These are phyloP conservation scores for Wickerhamomyces bovis DNA, from an alignment of 805 yeast species.

Conservation along the genomic window DNA sequence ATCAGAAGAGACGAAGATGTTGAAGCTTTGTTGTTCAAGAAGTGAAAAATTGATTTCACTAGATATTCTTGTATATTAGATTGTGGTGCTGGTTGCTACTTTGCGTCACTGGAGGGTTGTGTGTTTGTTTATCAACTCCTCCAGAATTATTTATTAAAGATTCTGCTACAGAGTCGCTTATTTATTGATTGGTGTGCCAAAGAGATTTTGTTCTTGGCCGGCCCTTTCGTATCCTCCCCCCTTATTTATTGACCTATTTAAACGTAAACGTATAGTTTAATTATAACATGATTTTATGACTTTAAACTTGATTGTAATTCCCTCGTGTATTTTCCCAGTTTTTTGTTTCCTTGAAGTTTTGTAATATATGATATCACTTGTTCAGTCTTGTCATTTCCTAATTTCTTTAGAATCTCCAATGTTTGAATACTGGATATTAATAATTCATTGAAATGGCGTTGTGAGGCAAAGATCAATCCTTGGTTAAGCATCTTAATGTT, in stretches of 20 bases:
- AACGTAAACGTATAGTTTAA: too few species aligned
- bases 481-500: slow-evolving; percentile 9
- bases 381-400: neutral
- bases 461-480: slow-evolving; percentile 6
- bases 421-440: neutral
- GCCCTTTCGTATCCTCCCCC: neutral
- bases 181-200: neutral
- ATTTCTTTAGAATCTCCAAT: slow-evolving; percentile 1
- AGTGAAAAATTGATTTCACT: neutral
- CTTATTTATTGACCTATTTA: neutral
- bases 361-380: neutral
- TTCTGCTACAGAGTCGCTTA: neutral
- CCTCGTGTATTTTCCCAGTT: neutral
- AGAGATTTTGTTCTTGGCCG: neutral
- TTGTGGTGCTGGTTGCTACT: neutral
- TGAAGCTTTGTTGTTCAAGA: slow-evolving; percentile 6
- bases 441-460: slow-evolving; percentile 4
- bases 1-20: slow-evolving; percentile 7
- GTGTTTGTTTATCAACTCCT: neutral
- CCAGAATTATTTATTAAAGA: neutral
- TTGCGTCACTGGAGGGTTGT: neutral
- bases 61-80: neutral
- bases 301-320: slow-evolving; percentile 2
- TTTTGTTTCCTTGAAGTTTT: neutral
- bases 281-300: neutral